Evolutionary conservation across 345 rosid species (phyloP).

Genomic region (Ailanthus altissimus): DNA sequence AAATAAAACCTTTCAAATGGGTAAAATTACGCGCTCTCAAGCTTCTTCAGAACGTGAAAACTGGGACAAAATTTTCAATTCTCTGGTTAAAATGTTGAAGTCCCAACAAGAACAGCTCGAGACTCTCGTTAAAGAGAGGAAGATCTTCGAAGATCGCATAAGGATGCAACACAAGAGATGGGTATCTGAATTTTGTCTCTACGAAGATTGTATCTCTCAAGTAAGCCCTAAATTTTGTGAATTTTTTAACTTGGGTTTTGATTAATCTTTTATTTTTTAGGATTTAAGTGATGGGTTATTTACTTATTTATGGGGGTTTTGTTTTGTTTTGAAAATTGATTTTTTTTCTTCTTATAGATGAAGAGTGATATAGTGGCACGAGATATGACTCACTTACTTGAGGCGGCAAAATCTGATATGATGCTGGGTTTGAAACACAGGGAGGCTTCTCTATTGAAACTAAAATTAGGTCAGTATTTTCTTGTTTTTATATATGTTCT

Average conservation of each 20-base stretch:
- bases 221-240: constrained; percentile 26
- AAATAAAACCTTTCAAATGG: constrained; percentile 26
- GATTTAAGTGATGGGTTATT: not conserved
- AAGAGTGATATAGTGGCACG: constrained; percentile 36
- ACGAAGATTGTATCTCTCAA: constrained; percentile 52
- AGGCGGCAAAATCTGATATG: constrained; percentile 55
- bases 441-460: constrained; percentile 47
- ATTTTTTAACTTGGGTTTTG: constrained; percentile 36
- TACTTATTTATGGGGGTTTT: not conserved
- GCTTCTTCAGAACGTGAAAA: constrained; percentile 47
- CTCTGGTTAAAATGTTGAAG: constrained; percentile 50
- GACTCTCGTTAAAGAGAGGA: constrained; percentile 57
- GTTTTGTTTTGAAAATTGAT: not conserved
- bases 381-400: constrained; percentile 47
- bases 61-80: constrained; percentile 58
- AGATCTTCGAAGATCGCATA: constrained; percentile 53
- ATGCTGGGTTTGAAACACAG: constrained; percentile 57
- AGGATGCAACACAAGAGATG: constrained; percentile 45
- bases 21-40: constrained; percentile 23
- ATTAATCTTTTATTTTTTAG: not conserved
- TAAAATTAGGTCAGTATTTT: constrained; percentile 50
- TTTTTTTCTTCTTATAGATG: constrained; percentile 41
- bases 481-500: not conserved
- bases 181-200: constrained; percentile 48
- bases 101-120: constrained; percentile 68